Base-by-base conservation (phyloP, 1,284 basidiomycete genomes). In the Cryptococcus floricola region DNA sequence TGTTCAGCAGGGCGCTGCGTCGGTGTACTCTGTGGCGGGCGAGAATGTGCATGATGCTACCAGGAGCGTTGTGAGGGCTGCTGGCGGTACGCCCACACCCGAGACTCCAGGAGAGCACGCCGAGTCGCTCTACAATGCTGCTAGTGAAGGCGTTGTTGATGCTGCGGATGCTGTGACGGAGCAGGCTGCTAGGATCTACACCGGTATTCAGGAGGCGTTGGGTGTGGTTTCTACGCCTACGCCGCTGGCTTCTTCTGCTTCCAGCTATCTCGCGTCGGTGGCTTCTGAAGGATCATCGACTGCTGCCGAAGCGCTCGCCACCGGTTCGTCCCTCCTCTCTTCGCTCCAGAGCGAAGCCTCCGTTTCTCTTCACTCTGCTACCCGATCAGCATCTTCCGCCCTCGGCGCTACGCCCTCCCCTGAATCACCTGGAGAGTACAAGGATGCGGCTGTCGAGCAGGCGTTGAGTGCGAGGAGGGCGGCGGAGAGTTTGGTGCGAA, bases 61-160 rank as follows among this genome's bases (percentile, higher is more conserved):
- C 10, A 50, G 61, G 48, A 62, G 58, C 13, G 56, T 56, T 13
- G 45, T 50, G 9, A 54, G 39, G 9, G 56, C 54, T 41, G 56
- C 59, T 7, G 63, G 63, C 6, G 63, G 46, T 9, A 64, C 63
- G 14, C 63, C 63, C 23, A 48, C 58, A 2, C 63, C 63, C 27
- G 63, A 64, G 41, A 44, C 53, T 6, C 39, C 56, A 1, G 50
- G 47, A 14, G 63, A 65, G 43, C 52, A 61, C 42, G 39, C 53
- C n/a, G 53, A 52, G 41, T 60, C 58, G 4, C 48, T 56, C 8
- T 55, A 42, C 25, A 60, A 55, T 44, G 50, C 64, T 25, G 70
- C 65, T n/a, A 63, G 62, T 5, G 60, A 60, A 27, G 59, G 64
- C 9, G 60, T 59, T n/a, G 57, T 55, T 19, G 60, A 61, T 16